A percentile compares a stretch with the other conserved stretches of the same genome.
Conservation (phyloP, 805 yeast species). For the Nakazawaea sp. region DNA sequence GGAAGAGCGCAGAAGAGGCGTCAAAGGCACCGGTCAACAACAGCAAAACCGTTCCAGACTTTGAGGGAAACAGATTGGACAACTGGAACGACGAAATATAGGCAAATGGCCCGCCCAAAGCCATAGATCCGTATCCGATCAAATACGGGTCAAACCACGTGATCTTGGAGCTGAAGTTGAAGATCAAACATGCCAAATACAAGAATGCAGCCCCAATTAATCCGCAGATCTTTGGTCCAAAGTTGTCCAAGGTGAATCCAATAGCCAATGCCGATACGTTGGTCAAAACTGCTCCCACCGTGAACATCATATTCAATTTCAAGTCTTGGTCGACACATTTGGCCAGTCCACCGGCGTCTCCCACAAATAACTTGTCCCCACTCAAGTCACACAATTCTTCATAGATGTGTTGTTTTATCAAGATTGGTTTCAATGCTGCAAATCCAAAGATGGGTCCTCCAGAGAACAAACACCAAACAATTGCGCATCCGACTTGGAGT, state of each 20-base stretch:
- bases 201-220: conserved; percentile 42
- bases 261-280: conserved; percentile 46
- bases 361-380: not conserved
- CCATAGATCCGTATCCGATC: conserved; percentile 44
- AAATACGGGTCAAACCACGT: conserved; percentile 41
- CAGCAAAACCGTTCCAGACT: conserved; percentile 46
- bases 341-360: conserved; percentile 17
- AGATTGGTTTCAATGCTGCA: conserved; percentile 50
- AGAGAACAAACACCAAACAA: conserved; percentile 46
- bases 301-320: conserved; percentile 51
- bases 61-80: conserved; percentile 48
- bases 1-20: conserved; percentile 49
- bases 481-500: conserved; percentile 41
- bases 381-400: conserved; percentile 29
- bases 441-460: conserved; percentile 57
- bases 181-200: conserved; percentile 36
- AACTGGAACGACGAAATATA: conserved; percentile 51
- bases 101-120: conserved; percentile 53
- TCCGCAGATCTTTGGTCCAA: conserved; percentile 49
- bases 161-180: conserved; percentile 31
- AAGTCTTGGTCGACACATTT: conserved; percentile 47
- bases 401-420: conserved; percentile 42
- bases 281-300: conserved; percentile 50
- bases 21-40: conserved; percentile 53
- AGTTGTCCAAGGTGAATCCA: conserved; percentile 41